Percentiles rank a stretch among this genome's conserved stretches.
These are phyloP conservation scores for Amaranthus cruentus DNA, from an alignment of 148 eudicot species.

Conservation along the genomic window DNA sequence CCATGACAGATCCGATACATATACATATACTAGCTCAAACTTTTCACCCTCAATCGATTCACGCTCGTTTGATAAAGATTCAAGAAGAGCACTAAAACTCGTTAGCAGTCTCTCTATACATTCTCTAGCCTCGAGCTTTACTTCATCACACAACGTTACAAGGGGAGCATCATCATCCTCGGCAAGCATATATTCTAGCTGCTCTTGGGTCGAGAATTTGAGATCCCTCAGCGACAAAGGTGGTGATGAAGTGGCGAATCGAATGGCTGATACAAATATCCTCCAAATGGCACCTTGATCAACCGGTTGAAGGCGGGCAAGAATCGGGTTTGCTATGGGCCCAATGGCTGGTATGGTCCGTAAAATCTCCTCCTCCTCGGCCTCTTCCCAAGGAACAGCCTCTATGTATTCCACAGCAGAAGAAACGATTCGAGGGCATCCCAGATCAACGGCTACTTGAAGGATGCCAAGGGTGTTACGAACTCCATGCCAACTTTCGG, in stretches of 20 bases:
- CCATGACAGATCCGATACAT: constrained; percentile 69
- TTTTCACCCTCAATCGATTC: constrained; percentile 27
- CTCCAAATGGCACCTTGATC: constrained; percentile 36
- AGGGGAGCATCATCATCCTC: constrained; percentile 91
- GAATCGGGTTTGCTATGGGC: constrained; percentile 44
- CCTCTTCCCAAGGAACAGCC: constrained; percentile 93
- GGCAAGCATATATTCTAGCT: constrained; percentile 84
- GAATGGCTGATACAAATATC: constrained; percentile 60
- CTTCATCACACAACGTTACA: constrained; percentile 43
- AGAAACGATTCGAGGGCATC: constrained; percentile 61
- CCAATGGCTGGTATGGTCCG: constrained; percentile 63
- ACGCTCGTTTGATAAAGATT: constrained; percentile 32
- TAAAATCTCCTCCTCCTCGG: constrained; percentile 83
- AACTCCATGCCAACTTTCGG: constrained; percentile 58
- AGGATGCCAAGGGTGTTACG: constrained; percentile 73
- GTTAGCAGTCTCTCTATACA: constrained; percentile 42
- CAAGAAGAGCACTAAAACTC: constrained; percentile 45
- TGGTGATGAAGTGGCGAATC: constrained; percentile 73
- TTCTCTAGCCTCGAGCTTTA: constrained; percentile 46
- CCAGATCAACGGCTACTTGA: constrained; percentile 59
- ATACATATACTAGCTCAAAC: constrained; percentile 31
- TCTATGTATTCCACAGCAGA: constrained; percentile 74
- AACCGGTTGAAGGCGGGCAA: constrained; percentile 83
- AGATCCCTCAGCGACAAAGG: constrained; percentile 47
- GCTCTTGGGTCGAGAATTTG: constrained; percentile 79